phyloP scores from a whole-genome alignment of 106 monocot genomes.

The Allium cepa region DNA sequence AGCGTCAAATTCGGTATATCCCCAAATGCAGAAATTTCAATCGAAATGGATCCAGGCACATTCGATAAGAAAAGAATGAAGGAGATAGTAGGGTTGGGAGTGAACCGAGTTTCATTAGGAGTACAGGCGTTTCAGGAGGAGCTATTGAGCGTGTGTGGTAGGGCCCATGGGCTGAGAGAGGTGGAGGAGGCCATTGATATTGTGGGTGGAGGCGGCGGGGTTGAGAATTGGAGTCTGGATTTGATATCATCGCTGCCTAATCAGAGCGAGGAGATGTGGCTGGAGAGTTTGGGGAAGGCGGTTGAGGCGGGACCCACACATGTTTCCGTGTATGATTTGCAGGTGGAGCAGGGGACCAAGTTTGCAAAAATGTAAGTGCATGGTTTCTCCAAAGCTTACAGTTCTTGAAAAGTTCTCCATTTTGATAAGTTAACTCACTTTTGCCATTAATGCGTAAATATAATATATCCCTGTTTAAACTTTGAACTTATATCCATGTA shows the following conservation, averaged over 20 bases:
- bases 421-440: no score
- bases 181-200: constrained; percentile 70
- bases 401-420: no score
- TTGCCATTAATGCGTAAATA: no score
- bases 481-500: no score
- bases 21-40: constrained; percentile 55
- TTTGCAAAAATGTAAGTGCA: constrained; percentile 72
- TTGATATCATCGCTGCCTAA: constrained; percentile 79
- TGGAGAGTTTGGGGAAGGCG: constrained; percentile 48
- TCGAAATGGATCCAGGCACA: constrained; percentile 99
- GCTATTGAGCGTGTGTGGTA: constrained; percentile 61
- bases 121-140: constrained; percentile 98
- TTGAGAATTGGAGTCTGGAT: constrained; percentile 91
- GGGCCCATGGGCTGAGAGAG: constrained; percentile 73
- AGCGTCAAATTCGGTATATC: constrained; percentile 32
- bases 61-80: constrained; percentile 46
- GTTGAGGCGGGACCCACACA: constrained; percentile 53
- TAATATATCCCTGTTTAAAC: no score
- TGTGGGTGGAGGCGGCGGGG: constrained; percentile 23
- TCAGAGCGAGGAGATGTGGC: constrained; percentile 84
- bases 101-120: constrained; percentile 89
- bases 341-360: constrained; percentile 98
- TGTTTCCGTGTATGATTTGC: constrained; percentile 88
- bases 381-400: background rate
- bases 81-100: constrained; percentile 47